Percentiles rank a stretch among this genome's conserved stretches.
Evolutionary conservation across 2,329 filamentous ascomycete genomes (phyloP).

Genomic region (Aspergillus sp.): DNA sequence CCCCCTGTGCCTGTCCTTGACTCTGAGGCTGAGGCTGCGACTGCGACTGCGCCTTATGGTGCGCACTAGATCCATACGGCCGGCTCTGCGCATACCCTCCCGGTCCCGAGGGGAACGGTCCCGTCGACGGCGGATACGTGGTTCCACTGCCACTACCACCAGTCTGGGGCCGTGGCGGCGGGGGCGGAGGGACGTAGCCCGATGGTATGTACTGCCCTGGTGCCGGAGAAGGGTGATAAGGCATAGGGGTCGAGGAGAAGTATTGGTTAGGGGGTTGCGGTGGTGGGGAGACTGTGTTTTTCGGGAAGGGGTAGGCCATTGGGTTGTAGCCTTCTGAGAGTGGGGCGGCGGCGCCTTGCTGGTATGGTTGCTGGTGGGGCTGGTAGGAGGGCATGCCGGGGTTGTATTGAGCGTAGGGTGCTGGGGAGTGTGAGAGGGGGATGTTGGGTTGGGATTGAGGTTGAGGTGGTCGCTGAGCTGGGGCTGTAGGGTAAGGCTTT

Average conservation of each 20-base stretch:
- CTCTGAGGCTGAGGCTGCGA: conserved; percentile 28
- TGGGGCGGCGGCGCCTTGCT: conserved; percentile 37
- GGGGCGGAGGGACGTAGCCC: conserved; percentile 61
- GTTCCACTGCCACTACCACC: conserved; percentile 4
- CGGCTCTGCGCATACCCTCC: conserved; percentile 50
- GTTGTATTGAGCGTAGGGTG: conserved; percentile 31
- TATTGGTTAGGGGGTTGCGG: conserved; percentile 39
- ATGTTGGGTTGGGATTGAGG: conserved; percentile 7
- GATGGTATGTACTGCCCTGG: conserved; percentile 47
- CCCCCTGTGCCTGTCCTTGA: conserved; percentile 11
- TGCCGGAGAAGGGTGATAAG: conserved; percentile 31
- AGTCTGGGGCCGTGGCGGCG: conserved; percentile 58
- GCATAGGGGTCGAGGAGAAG: conserved; percentile 28
- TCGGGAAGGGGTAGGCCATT: conserved; percentile 43
- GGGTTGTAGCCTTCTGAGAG: conserved; percentile 43
- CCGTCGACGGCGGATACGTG: conserved; percentile 37
- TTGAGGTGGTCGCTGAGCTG: conserved; percentile 14
- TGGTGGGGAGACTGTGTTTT: conserved; percentile 35
- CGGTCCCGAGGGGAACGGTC: conserved; percentile 49
- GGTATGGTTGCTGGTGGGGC: conserved; percentile 29
- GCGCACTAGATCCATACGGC: conserved; percentile 32
- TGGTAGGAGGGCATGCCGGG: conserved; percentile 4
- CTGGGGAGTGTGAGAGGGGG: conserved; percentile 30
- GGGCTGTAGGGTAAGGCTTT: conserved; percentile 18
- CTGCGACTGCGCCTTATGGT: conserved; percentile 34